phyloP scores from a whole-genome alignment of 495 filamentous ascomycete genomes.

The Xylaria grammica region DNA sequence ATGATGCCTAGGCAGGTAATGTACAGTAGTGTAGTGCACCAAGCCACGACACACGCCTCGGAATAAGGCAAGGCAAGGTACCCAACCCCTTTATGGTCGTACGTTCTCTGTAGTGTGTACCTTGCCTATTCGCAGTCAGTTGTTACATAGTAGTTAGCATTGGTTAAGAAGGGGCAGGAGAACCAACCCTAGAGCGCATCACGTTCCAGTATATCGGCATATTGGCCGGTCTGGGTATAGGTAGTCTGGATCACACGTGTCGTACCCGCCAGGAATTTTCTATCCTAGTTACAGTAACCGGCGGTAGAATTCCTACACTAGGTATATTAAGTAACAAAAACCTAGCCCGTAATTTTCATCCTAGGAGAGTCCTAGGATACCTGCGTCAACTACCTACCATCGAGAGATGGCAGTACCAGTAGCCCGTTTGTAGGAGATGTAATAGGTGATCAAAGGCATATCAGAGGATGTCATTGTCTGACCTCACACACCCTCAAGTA shows the following conservation, averaged over 20 bases:
- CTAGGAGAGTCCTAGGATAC: no score
- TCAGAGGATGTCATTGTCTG: no score
- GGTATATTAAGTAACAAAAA: no score
- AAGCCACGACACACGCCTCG: neutral
- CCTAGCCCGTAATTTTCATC: neutral
- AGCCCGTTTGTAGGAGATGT: neutral
- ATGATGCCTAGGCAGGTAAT: conserved; percentile 13
- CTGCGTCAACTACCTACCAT: no score
- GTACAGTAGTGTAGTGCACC: conserved; percentile 7
- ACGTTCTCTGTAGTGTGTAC: conserved; percentile 9
- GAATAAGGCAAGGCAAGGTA: conserved; percentile 4
- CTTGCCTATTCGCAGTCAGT: neutral
- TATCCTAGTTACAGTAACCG: no score
- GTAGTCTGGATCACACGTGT: conserved; percentile 10
- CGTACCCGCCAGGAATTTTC: conserved; percentile 2
- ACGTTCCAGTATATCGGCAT: conserved; percentile 6
- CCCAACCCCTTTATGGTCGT: conserved; percentile 11
- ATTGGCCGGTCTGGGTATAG: no score
- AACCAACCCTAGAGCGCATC: neutral
- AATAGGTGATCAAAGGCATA: conserved; percentile 18
- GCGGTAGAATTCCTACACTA: conserved; percentile 9
- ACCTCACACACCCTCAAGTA: no score
- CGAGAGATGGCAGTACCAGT: no score
- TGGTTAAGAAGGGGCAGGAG: neutral
- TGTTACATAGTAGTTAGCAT: neutral